Conservation (phyloP, 2,329 filamentous ascomycete genomes). For the Paraphoma sp. region DNA sequence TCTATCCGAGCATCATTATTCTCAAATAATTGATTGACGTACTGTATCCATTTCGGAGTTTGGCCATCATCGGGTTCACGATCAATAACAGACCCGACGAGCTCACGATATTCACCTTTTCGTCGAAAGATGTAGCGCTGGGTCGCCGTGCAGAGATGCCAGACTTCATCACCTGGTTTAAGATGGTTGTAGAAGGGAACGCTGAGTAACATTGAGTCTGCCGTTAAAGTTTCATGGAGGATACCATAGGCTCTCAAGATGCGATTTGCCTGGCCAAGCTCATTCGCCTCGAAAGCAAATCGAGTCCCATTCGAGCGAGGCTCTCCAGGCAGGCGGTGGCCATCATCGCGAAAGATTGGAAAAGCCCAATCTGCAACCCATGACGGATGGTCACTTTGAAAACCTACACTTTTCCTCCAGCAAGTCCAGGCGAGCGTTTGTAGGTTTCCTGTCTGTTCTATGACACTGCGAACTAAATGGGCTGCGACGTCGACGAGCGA, state of each 20-base stretch:
- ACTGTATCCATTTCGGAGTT: no score
- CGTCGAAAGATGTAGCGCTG: not conserved
- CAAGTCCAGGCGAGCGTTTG: not conserved
- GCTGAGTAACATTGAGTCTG: not conserved
- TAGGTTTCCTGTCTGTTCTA: not conserved
- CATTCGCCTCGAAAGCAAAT: no score
- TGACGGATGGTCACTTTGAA: not conserved
- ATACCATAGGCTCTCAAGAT: not conserved
- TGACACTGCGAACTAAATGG: not conserved
- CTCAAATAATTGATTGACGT: no score
- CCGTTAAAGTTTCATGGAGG: not conserved
- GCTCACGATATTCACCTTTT: not conserved
- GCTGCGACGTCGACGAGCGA: not conserved
- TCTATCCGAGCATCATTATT: no score
- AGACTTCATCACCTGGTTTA: not conserved
- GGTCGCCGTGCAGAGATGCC: not conserved
- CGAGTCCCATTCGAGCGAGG: no score
- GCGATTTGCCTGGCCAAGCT: no score
- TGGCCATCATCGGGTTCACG: no score
- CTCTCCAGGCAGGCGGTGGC: not conserved
- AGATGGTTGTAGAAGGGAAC: not conserved
- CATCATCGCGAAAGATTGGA: not conserved
- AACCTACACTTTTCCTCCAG: not conserved
- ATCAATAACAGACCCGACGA: not conserved
- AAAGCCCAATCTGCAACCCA: not conserved